Base-by-base conservation (phyloP, 768 basidiomycete genomes). In the Boletus sp. region DNA sequence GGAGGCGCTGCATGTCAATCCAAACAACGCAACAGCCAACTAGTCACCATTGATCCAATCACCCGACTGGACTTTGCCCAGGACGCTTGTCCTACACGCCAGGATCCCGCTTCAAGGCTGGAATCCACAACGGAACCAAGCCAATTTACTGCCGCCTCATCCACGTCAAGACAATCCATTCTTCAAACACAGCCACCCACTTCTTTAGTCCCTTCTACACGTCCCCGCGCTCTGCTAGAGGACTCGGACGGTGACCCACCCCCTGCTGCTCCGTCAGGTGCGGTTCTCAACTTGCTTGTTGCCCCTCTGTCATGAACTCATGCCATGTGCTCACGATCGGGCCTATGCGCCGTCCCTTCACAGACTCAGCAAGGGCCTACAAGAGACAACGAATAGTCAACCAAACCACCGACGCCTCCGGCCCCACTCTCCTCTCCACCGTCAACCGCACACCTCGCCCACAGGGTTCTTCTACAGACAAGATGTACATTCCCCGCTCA, bases 341-440 rank as follows among this genome's bases (percentile, higher is more conserved):
- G 8, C 29, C 21, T n/a, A 29, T 34, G 4, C 32, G 11, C 35
- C 51, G 41, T 41, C 50, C 34, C 25, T 54, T 53, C 67, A 58
- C 75, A 72, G 83, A 83, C 71, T 72, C 72, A 58, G 58, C 77
- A 51, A 76, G 84, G 70, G 82, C 83, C 61, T 79, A 79, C 73
- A 88, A 88, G 78, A 79, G 87, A 77, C 85, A 85, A 76, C 80
- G 87, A 72, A 75, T 80, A 65, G 77, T 79, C 64, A 76, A 64
- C 61, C 60, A 65, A 68, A 54, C 59, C 65, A 67, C 66, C 69
- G 55, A 65, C 63, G 55, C 65, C 57, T 68, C 64, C 58, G 72
- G 68, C 71, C 67, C 72, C 40, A 61, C 66, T 55, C 64, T 65
- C 50, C 61, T 62, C 47, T 53, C 65, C 43, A 37, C 59, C 41